Conservation (phyloP, 306 rosid genomes). For the Quercus wislizeni region DNA sequence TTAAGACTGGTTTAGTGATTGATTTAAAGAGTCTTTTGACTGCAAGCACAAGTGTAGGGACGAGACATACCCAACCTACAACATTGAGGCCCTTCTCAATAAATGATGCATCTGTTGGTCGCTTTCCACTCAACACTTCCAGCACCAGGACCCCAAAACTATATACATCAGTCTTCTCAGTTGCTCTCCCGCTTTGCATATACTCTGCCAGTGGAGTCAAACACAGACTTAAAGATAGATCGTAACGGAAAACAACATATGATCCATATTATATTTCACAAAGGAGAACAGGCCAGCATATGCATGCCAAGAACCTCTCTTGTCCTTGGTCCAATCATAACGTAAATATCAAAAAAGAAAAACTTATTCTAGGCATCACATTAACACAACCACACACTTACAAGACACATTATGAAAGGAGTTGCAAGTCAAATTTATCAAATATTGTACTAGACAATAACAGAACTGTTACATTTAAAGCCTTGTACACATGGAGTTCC, state of each 20-base stretch:
- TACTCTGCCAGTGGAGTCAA: constrained; percentile 61
- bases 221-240: constrained; percentile 12
- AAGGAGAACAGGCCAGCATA: not conserved
- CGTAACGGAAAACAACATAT: not conserved
- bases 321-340: not conserved
- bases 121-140: constrained; percentile 93
- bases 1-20: not conserved
- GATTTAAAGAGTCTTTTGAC: not conserved
- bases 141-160: constrained; percentile 95
- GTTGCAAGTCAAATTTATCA: not conserved
- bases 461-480: not conserved
- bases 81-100: constrained; percentile 96
- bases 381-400: not conserved
- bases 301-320: not conserved
- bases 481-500: not conserved
- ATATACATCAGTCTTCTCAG: constrained; percentile 92
- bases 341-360: not conserved
- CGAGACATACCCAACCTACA: constrained; percentile 92
- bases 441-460: not conserved
- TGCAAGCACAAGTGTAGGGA: not conserved
- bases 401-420: not conserved
- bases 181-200: constrained; percentile 99
- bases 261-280: not conserved
- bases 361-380: not conserved
- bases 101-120: constrained; percentile 93